Evolutionary conservation across 1,139 yeast genomes (phyloP), one percentile per base, ranked within the genome.

Genomic region (Saccharomyces hybrid): DNA sequence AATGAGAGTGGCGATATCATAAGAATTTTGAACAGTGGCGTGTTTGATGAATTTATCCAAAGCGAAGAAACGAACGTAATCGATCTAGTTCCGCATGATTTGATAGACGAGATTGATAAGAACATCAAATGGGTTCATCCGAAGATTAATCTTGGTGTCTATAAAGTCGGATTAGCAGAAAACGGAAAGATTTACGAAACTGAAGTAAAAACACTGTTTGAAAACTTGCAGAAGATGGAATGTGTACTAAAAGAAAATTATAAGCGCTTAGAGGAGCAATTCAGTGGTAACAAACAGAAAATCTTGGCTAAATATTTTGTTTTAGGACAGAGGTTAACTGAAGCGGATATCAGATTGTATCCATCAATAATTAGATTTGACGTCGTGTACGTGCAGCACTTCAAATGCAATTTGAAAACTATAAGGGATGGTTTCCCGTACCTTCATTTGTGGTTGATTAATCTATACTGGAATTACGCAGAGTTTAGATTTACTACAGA

Each of bases 371-470:
- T 26, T 26, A 26, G 82, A 62, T 89, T 89, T 64, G 97, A 89
- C 69, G 84, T 91, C 1, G 93, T 87, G 31, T 89, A 89, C 68
- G 89, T 84, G 53, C 95, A 88, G 70, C 96, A 89, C 71, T 90
- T 90, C 79, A 90, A 90, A 74, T 87, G 96, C 72, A 90, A 90
- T 70, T 71, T 87, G 59, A 26, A 26, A 26, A 26, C 81, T 79
- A 86, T 90, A 65, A 81, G 96, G 66, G 75, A 75, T 60, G 86
- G 87, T 90, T 81, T 69, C 96, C 96, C 16, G 9, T 72, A 77
- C 62, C 72, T 89, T 52, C 85, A 88, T 73, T 75, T 80, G 56
- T 90, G 96, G 95, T 70, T 89, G 61, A 76, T 86, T 62, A 80
- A 84, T 60, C 77, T 90, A 63, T 90, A 90, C 73, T 88, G 96